Conservation (phyloP, 202 grass and related monocot species). For the Schoenoplectus triqueter region DNA sequence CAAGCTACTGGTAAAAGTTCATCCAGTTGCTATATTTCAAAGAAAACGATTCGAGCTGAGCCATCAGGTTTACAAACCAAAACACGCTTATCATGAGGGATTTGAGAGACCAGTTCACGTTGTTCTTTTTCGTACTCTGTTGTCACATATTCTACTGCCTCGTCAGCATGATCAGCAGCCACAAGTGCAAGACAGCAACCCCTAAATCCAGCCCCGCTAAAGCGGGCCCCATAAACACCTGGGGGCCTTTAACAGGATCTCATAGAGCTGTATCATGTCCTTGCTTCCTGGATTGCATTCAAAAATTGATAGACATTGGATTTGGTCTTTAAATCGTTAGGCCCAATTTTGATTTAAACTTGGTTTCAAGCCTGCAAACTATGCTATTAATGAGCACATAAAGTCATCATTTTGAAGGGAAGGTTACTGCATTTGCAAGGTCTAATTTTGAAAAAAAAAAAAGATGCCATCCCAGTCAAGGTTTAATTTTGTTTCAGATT, state of each 20-base stretch:
- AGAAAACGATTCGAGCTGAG: slow-evolving; percentile 56
- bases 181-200: slow-evolving; percentile 91
- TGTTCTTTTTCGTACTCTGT: slow-evolving; percentile 69
- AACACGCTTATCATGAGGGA: slow-evolving; percentile 62
- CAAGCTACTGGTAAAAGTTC: neutral
- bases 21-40: slow-evolving; percentile 18
- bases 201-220: slow-evolving; percentile 95
- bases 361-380: neutral
- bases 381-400: neutral
- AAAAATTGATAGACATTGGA: slow-evolving; percentile 17
- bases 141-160: slow-evolving; percentile 57
- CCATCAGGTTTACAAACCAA: slow-evolving; percentile 73
- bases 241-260: slow-evolving; percentile 84
- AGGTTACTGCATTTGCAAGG: neutral
- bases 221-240: slow-evolving; percentile 80
- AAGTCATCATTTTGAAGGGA: neutral
- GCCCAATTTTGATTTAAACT: slow-evolving; percentile 17
- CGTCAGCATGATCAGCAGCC: slow-evolving; percentile 45
- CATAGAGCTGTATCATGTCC: slow-evolving; percentile 92
- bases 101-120: slow-evolving; percentile 56
- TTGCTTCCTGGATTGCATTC: slow-evolving; percentile 54
- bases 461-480: neutral
- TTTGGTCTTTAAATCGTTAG: neutral
- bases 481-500: neutral
- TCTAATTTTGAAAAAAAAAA: neutral